Evolutionary conservation across 352 stramenopile species (phyloP).

Genomic region (Phytophthora fragariaefolia): DNA sequence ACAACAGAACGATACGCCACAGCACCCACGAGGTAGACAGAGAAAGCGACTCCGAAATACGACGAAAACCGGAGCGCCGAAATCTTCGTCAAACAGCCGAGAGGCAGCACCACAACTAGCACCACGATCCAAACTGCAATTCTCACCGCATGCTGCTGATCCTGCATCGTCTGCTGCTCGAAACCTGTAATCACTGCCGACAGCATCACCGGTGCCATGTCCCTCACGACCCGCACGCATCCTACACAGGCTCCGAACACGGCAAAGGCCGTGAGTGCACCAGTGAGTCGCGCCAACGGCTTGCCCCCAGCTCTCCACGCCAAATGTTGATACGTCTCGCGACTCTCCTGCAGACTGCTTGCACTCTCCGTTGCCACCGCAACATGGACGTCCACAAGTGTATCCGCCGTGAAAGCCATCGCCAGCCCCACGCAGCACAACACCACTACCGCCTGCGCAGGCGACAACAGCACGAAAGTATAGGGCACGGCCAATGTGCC

Average conservation of each 20-base stretch:
- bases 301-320: constrained; percentile 62
- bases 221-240: constrained; percentile 70
- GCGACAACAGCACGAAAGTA: constrained; percentile 65
- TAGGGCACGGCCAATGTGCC: constrained; percentile 69
- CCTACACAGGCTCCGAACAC: constrained; percentile 83
- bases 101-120: constrained; percentile 62
- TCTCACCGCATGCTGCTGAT: constrained; percentile 47
- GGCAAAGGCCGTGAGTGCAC: constrained; percentile 68
- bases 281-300: constrained; percentile 56
- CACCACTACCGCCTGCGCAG: constrained; percentile 47
- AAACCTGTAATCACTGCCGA: constrained; percentile 29
- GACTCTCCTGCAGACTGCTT: constrained; percentile 42
- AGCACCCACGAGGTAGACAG: constrained; percentile 68
- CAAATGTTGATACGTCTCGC: constrained; percentile 72
- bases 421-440: constrained; percentile 58
- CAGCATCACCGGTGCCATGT: constrained; percentile 75
- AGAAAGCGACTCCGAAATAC: constrained; percentile 76
- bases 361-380: constrained; percentile 39
- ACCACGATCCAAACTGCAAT: constrained; percentile 65
- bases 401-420: constrained; percentile 80
- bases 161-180: constrained; percentile 29
- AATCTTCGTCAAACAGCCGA: constrained; percentile 76
- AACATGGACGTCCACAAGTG: constrained; percentile 68
- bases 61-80: constrained; percentile 77
- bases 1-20: constrained; percentile 60